These are phyloP conservation scores for Coemansia sp. DNA, from an alignment of 192 early-diverging fungal genomes.

Conservation along the genomic window DNA sequence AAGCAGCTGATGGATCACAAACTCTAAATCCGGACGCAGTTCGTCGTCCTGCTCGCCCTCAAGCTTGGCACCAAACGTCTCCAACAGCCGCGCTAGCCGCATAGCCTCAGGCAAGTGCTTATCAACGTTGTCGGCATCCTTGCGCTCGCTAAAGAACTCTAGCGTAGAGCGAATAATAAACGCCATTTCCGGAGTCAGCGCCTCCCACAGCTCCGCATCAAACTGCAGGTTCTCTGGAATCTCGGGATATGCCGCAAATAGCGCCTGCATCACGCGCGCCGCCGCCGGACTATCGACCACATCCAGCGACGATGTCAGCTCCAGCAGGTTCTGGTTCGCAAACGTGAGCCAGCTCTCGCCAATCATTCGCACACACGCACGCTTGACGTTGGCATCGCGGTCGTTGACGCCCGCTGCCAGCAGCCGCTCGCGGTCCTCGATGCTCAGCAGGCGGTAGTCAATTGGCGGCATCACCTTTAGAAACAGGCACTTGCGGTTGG, in stretches of 20 bases:
- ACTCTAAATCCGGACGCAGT: conserved; percentile 48
- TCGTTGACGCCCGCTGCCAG: conserved; percentile 78
- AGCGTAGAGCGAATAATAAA: conserved; percentile 53
- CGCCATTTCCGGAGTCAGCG: conserved; percentile 57
- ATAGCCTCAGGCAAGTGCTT: conserved; percentile 69
- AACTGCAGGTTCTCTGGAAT: conserved; percentile 64
- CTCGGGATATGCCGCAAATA: conserved; percentile 66
- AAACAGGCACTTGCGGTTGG: conserved; percentile 72
- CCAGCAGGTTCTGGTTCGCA: conserved; percentile 70
- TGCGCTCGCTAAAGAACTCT: conserved; percentile 42
- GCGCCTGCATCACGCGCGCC: conserved; percentile 62
- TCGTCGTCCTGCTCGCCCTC: conserved; percentile 51
- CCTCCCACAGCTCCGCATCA: conserved; percentile 55
- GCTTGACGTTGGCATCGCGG: conserved; percentile 74
- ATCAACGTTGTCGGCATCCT: conserved; percentile 66
- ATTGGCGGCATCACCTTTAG: conserved; percentile 69
- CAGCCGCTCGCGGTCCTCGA: conserved; percentile 69
- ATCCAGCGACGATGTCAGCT: conserved; percentile 72
- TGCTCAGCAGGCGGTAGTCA: conserved; percentile 68
- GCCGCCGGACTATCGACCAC: conserved; percentile 69
- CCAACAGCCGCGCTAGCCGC: conserved; percentile 52
- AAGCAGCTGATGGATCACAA: conserved; percentile 62
- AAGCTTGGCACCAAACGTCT: conserved; percentile 44
- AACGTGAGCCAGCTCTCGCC: conserved; percentile 71
- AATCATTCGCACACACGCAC: conserved; percentile 70